Base-by-base conservation (phyloP, 2,329 filamentous ascomycete genomes). In the Cladophialophora immunda region DNA sequence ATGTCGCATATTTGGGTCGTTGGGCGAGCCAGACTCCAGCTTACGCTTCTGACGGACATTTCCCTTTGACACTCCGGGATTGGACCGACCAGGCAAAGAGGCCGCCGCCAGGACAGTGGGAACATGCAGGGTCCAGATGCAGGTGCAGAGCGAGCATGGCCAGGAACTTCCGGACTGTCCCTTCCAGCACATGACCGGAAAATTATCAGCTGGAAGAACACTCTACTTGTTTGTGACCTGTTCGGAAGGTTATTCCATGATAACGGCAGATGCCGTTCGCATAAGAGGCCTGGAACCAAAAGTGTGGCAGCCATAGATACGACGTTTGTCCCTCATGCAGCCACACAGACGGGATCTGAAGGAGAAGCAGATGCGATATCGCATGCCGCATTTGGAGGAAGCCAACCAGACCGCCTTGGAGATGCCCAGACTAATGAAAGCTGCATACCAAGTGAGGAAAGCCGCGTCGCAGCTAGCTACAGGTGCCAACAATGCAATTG, bases 141-240 rank as follows among this genome's bases (percentile, higher is more conserved):
- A 62, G 17, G 34, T 56, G 52, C 34, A 62, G 60, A 62, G 56
- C 60, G 34, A 56, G 22, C 45, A 4, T 13, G 22, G 45, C 45
- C 60, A 25, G 45, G 34, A 41, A 45, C 3, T 62, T 62, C 52
- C 52, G 60, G 27, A 25, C 9, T 1, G n/a, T 54, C 30, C 25
- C 52, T 54, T 29, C 27, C 34, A 55, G 58, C 64, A 58, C 58
- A 58, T 62, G 58, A 62, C 41, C 54, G 17, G 9, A 36, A n/a
- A 34, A 52, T 25, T 65, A 32, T 61, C 58, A 55, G 15, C 36
- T 36, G 30, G 45, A 29, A 57, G 22, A 22, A 29, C 29, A 25
- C 30, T 22, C 19, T 19, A n/a, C 7, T 19, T 41, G 45, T n/a
- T n/a, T 41, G 17, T 59, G 41, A 25, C n/a, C 29, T 30, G 29